phyloP scores from a whole-genome alignment of 257 asterid genomes.

The Marsdenia floribunda region DNA sequence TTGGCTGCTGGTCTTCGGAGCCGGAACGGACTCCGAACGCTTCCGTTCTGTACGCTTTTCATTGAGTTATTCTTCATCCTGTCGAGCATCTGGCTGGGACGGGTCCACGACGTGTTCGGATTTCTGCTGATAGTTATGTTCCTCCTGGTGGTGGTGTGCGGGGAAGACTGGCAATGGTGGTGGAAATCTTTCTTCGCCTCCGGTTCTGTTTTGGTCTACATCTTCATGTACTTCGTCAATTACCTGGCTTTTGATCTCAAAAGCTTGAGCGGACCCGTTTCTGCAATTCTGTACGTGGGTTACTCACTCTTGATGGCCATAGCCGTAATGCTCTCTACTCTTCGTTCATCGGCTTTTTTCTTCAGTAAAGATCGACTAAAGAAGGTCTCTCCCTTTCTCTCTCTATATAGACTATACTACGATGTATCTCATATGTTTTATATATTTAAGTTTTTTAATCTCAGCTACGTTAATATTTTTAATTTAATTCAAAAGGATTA shows the following conservation, averaged over 20 bases:
- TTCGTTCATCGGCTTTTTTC: slow-evolving; percentile 10
- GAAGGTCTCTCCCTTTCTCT: not conserved
- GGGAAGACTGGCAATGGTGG: slow-evolving; percentile 27
- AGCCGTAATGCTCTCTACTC: slow-evolving; percentile 20
- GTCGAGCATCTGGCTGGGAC: slow-evolving; percentile 21
- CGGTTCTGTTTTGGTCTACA: slow-evolving; percentile 19
- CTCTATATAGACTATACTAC: too few species aligned
- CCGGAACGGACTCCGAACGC: too few species aligned
- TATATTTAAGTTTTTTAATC: too few species aligned
- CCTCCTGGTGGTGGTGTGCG: slow-evolving; percentile 16
- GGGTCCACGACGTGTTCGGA: slow-evolving; percentile 20
- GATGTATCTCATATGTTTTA: too few species aligned
- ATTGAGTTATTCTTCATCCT: slow-evolving; percentile 21
- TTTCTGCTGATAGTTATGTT: slow-evolving; percentile 17
- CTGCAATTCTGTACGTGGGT: slow-evolving; percentile 17
- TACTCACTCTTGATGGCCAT: slow-evolving; percentile 20
- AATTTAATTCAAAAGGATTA: too few species aligned
- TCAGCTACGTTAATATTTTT: too few species aligned
- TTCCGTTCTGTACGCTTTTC: slow-evolving; percentile 22
- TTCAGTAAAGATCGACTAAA: too few species aligned
- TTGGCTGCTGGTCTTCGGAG: slow-evolving; percentile 19
- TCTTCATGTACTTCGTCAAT: slow-evolving; percentile 17
- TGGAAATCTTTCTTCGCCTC: slow-evolving; percentile 25
- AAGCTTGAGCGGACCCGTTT: slow-evolving; percentile 19
- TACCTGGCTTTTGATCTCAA: slow-evolving; percentile 21